phyloP scores from a whole-genome alignment of 2,329 filamentous ascomycete species.

The Epichloe uncinata region DNA sequence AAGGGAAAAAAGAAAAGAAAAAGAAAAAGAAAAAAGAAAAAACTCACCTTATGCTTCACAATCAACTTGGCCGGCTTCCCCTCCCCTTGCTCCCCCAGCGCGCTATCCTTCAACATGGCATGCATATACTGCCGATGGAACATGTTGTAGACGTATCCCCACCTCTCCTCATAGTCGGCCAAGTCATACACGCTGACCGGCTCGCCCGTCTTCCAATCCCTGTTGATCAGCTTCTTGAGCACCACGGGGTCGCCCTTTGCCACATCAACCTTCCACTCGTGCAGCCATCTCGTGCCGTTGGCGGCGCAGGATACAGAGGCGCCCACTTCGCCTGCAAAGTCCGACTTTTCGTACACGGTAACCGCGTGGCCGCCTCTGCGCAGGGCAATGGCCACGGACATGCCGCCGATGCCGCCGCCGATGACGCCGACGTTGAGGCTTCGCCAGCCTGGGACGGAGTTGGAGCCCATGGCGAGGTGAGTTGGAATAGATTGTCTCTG shows the following conservation, averaged over 20 bases:
- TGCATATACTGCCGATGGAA: conserved; percentile 60
- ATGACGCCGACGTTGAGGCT: conserved; percentile 30
- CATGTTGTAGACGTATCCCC: conserved; percentile 56
- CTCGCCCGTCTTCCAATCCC: conserved; percentile 57
- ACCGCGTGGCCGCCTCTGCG: conserved; percentile 33
- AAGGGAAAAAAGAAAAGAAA: too few relatives aligned
- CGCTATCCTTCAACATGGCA: conserved; percentile 48
- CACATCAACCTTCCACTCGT: conserved; percentile 55
- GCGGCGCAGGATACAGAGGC: conserved; percentile 55
- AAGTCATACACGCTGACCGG: conserved; percentile 50
- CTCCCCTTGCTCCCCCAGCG: conserved; percentile 36
- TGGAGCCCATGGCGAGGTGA: conserved; percentile 13
- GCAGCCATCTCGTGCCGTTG: conserved; percentile 56
- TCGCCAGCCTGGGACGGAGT: conserved; percentile 24
- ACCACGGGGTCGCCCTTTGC: conserved; percentile 51
- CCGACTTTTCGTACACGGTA: conserved; percentile 52
- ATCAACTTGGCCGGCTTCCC: conserved; percentile 39
- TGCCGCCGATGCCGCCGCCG: conserved; percentile 35
- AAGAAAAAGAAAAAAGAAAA: background rate
- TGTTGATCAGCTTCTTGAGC: conserved; percentile 52
- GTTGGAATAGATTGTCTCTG: background rate
- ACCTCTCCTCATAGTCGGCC: conserved; percentile 49
- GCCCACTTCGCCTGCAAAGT: conserved; percentile 56
- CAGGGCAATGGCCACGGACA: conserved; percentile 32
- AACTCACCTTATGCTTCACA: conserved; percentile 39